Conservation (phyloP, 495 filamentous ascomycete species). For the Penicillium turbatum region DNA sequence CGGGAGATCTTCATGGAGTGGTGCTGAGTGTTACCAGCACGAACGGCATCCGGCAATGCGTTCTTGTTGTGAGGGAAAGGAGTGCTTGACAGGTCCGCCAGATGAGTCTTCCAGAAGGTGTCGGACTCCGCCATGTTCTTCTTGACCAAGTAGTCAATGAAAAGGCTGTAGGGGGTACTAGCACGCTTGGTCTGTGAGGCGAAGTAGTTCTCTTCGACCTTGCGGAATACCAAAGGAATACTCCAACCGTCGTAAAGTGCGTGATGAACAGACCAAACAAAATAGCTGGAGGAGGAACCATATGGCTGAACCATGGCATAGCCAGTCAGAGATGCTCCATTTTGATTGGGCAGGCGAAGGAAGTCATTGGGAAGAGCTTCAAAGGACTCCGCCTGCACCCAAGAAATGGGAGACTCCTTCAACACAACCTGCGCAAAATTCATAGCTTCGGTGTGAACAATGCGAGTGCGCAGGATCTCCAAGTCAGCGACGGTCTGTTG, state of each 20-base stretch:
- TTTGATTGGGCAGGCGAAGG: constrained; percentile 42
- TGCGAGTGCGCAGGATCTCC: constrained; percentile 53
- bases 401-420: constrained; percentile 44
- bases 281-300: constrained; percentile 31
- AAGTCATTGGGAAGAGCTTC: constrained; percentile 43
- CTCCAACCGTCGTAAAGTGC: constrained; percentile 70
- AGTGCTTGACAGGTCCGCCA: constrained; percentile 24
- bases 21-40: constrained; percentile 31
- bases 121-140: constrained; percentile 34
- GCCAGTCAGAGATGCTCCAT: constrained; percentile 53
- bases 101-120: constrained; percentile 43
- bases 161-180: constrained; percentile 34
- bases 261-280: constrained; percentile 65
- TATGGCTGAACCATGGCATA: constrained; percentile 47
- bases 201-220: constrained; percentile 48
- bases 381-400: constrained; percentile 42
- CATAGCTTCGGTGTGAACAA: constrained; percentile 46
- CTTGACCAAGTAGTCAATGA: constrained; percentile 39
- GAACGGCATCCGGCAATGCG: constrained; percentile 21
- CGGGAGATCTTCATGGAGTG: constrained; percentile 23
- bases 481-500: constrained; percentile 41
- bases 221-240: constrained; percentile 53
- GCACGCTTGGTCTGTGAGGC: constrained; percentile 6
- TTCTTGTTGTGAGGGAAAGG: constrained; percentile 32
- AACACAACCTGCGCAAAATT: constrained; percentile 54